Evolutionary conservation across 176 grass and related monocot species (phyloP), one percentile per base, ranked within the genome.

Genomic region (Carex kokanica): DNA sequence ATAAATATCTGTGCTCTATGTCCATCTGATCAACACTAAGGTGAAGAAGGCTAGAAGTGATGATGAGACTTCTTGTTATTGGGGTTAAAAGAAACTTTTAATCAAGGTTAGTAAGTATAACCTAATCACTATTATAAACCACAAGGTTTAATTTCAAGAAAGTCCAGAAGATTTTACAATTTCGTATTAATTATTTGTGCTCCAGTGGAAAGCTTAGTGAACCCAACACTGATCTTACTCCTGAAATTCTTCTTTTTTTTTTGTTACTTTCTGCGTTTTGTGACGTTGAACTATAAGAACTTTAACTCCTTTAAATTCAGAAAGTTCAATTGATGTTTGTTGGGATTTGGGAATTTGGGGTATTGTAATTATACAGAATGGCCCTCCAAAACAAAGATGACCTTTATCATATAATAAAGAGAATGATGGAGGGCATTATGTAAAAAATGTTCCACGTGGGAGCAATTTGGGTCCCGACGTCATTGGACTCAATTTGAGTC

Each of bases 1-100:
- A 40, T 7, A 85, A 55, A 56, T 89, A 63, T 18, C 17, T 81
- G 83, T 89, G 83, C 31, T 89, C 66, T 4, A 89, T 89, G 66
- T 85, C 64, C 40, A 74, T 72, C 57, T 32, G 81, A 32, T 87
- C 5, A 49, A 73, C 21, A 32, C 40, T n/a, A 45, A 5, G 1
- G 40, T 73, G 69, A 47, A 73, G 41, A 73, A 11, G 68, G 9
- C 68, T 71, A 6, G 8, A 18, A 68, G 64, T 68, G 64, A 40
- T 72, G 68, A 72, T 67, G 2, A 38, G 65, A 68, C 32, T 38
- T 40, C 5, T 32, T 17, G 38, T 68, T 29, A 69, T 3, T 73
- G n/a, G 38, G 49, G 69, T 2, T 24, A 47, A 17, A 73, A 73
- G 69, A 73, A 6, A 14, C 12, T 38, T 73, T 13, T 49, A 73